Base-by-base conservation (phyloP, 1,284 basidiomycete species). In the Coniophora puteana region DNA sequence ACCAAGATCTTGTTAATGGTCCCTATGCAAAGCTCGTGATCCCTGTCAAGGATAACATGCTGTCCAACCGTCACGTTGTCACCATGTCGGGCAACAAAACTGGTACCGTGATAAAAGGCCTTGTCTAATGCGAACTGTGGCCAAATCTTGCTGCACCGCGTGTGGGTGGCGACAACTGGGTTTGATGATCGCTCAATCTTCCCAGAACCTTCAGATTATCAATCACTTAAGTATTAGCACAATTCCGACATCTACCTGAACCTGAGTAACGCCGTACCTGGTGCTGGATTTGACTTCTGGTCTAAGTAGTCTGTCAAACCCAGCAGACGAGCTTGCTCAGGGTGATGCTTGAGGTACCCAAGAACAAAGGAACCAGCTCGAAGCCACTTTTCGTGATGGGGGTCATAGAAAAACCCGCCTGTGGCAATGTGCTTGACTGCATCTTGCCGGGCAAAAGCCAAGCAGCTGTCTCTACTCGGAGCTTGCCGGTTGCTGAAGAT, bases 341-440 rank as follows among this genome's bases (percentile, higher is more conserved):
- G 43, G 29, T 40, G 38, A 14, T 24, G 6, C 1, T 32, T 21
- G 4, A 44, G 4, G 26, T 35, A 44, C 13, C 8, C 22, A 8
- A 35, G 25, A 16, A 44, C 32, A 4, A 6, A 8, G 1, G 20
- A 21, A 22, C 43, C 38, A 28, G 30, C 43, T 16, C 4, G 12
- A 14, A 44, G 21, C 43, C 43, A 44, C 21, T 36, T 16, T 26
- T 22, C 23, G 2, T 12, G 20, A 7, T 3, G 13, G 5, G 18
- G 13, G 36, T 44, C 17, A 20, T 22, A 34, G 39, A 33, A 45
- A 21, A 17, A 41, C 8, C 43, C 39, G 8, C 43, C 35, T 1
- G 40, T 41, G 4, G 23, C 33, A n/a, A 45, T 37, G 12, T 45
- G 39, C 12, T 45, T 45, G 29, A 38, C 16, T 8, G 28, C 26